Evolutionary conservation across 2,329 filamentous ascomycete species (phyloP), one percentile per base, ranked within the genome.

Genomic region (Balansia obtecta): DNA sequence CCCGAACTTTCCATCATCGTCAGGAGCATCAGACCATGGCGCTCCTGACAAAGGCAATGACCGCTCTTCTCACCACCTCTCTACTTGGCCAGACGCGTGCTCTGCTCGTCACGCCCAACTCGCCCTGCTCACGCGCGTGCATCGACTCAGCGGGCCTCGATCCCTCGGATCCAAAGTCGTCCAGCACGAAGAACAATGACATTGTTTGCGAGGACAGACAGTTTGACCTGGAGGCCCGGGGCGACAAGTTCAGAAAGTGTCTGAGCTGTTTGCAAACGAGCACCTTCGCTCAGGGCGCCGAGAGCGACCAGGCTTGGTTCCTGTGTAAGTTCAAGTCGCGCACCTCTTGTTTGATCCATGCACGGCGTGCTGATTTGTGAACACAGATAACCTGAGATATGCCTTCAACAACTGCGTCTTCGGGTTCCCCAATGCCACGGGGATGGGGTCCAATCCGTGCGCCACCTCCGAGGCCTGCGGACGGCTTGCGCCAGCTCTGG

Each of bases 291-390:
- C 64, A 72, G 37, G 73, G 69, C 1, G 51, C 52, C 7, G 75
- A 79, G 61, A 78, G 63, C 50, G 76, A 80, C 54, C 73, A 76
- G 53, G 65, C 68, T 45, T 79, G 75, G 76, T 79, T 79, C 53
- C 56, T 79, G 42, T 77, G 76, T 79, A 68, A 64, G 75, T 15
- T 4, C 2, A 4, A 22, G 20, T 22, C 20, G 20, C 20, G 2
- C 20, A 22, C 20, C 20, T 22, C 4, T 22, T n/a, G n/a, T n/a
- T 22, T 22, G 20, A 22, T 22, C 4, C 20, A 22, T 22, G 4
- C 20, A 22, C 4, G 20, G 20, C 20, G 20, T 22, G 20, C 20
- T 22, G 20, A 22, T 22, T 22, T 22, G 20, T 4, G 20, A 4
- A 22, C 20, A 22, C 20, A 22, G 76, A 80, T 54, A 79, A 80